Percentiles rank a stretch among this genome's conserved stretches.
These are phyloP conservation scores for Debaryomyces tyrocola DNA, from an alignment of 805 yeast genomes.

Conservation along the genomic window DNA sequence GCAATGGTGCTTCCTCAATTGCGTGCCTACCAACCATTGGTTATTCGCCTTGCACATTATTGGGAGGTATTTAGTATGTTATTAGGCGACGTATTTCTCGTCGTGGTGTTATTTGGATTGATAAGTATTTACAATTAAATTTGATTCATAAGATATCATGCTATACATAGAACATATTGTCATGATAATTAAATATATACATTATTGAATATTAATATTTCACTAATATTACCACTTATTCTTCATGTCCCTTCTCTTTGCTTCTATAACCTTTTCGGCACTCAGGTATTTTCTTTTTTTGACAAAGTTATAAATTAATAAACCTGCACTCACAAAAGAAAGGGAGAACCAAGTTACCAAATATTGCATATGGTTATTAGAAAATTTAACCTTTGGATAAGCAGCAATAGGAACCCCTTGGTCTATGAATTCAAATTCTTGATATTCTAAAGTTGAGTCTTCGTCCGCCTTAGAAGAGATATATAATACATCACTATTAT, in stretches of 20 bases:
- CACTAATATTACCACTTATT: conserved; percentile 12
- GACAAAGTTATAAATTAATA: conserved; percentile 45
- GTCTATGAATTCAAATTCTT: conserved; percentile 55
- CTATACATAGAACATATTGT: background rate
- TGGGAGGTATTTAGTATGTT: conserved; percentile 38
- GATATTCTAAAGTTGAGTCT: conserved; percentile 38
- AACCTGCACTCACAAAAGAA: conserved; percentile 66
- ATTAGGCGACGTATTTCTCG: conserved; percentile 35
- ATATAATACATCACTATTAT: conserved; percentile 17
- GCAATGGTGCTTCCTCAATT: conserved; percentile 36
- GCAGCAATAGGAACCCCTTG: conserved; percentile 93
- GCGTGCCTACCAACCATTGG: conserved; percentile 24
- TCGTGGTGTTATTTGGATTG: conserved; percentile 40
- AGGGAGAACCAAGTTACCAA: conserved; percentile 94
- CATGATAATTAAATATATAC: background rate
- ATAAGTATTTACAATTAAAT: conserved; percentile 17
- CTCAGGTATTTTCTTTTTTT: conserved; percentile 29
- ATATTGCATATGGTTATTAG: conserved; percentile 90
- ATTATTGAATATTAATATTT: background rate
- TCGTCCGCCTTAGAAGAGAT: conserved; percentile 17
- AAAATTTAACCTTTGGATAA: conserved; percentile 73
- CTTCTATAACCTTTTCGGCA: conserved; percentile 42
- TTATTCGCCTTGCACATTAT: conserved; percentile 30
- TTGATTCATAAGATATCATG: background rate
- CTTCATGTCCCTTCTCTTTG: conserved; percentile 39